phyloP scores from a whole-genome alignment of 2,329 filamentous ascomycete genomes.

The Ambrosiella beaveri region DNA sequence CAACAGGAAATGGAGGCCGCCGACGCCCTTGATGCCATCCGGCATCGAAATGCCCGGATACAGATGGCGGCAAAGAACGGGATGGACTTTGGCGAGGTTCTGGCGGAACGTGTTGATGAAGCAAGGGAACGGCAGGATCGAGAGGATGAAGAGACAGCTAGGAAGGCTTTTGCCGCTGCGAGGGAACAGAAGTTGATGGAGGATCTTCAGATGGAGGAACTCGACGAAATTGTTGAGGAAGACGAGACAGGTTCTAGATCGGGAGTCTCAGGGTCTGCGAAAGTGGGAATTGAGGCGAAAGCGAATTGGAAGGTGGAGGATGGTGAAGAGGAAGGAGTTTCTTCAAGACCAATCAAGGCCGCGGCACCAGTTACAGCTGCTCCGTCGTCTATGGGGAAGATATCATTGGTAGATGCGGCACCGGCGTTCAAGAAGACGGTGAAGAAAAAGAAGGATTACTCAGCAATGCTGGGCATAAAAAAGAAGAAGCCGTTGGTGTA shows the following conservation, averaged over 20 bases:
- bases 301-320: neutral
- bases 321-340: neutral
- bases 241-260: neutral
- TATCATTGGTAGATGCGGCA: conserved; percentile 12
- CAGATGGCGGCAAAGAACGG: conserved; percentile 58
- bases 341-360: neutral
- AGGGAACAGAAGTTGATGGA: conserved; percentile 36
- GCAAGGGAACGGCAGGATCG: conserved; percentile 49
- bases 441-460: conserved; percentile 76
- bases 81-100: conserved; percentile 36
- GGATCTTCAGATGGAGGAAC: conserved; percentile 27
- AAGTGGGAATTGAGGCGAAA: neutral
- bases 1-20: conserved; percentile 93
- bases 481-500: conserved; percentile 51
- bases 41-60: conserved; percentile 75
- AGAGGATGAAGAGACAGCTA: conserved; percentile 71
- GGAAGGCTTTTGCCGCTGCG: conserved; percentile 54
- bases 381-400: conserved; percentile 14
- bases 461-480: conserved; percentile 67
- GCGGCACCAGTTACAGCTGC: neutral
- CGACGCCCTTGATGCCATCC: conserved; percentile 87
- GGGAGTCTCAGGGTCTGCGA: neutral
- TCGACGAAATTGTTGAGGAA: conserved; percentile 10
- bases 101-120: conserved; percentile 37
- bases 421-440: conserved; percentile 50